Conservation (phyloP, 208 protist species). For the Acanthamoeba sp. region DNA sequence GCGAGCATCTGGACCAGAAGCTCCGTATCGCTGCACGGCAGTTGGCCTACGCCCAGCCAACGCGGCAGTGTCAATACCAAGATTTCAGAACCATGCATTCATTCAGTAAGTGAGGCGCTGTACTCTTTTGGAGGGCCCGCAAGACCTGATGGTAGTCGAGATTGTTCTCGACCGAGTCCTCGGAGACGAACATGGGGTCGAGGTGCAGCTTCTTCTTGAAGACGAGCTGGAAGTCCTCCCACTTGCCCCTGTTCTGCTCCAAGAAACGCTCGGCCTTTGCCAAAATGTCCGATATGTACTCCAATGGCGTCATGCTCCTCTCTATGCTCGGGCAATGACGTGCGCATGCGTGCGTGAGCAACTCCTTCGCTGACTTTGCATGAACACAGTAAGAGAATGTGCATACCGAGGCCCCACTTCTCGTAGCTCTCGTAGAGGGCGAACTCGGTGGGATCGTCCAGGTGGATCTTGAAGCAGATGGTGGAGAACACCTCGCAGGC, state of each 20-base stretch:
- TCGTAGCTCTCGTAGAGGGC: slow-evolving; percentile 57
- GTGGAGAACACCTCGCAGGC: slow-evolving; percentile 55
- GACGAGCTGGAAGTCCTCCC: slow-evolving; percentile 44
- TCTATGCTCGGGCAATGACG: neutral
- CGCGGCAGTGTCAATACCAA: neutral
- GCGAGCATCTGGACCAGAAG: slow-evolving; percentile 13
- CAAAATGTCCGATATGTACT: slow-evolving; percentile 51
- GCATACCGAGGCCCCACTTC: slow-evolving; percentile 14
- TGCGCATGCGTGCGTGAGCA: neutral
- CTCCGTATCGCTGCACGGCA: slow-evolving; percentile 58
- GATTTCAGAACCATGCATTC: no score
- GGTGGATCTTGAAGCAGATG: slow-evolving; percentile 36
- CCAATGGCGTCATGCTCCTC: neutral
- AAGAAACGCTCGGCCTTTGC: slow-evolving; percentile 41
- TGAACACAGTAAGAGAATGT: neutral
- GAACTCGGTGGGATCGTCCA: slow-evolving; percentile 68
- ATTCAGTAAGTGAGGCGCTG: no score
- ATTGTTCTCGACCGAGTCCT: slow-evolving; percentile 40
- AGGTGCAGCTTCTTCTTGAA: slow-evolving; percentile 73
- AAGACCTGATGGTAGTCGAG: slow-evolving; percentile 53
- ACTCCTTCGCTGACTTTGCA: no score
- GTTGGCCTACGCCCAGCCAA: neutral
- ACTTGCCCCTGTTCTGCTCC: neutral
- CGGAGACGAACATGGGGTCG: neutral
- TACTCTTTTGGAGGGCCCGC: neutral